Conservation (phyloP, 805 yeast species). For the Scheffersomyces ergatensis region DNA sequence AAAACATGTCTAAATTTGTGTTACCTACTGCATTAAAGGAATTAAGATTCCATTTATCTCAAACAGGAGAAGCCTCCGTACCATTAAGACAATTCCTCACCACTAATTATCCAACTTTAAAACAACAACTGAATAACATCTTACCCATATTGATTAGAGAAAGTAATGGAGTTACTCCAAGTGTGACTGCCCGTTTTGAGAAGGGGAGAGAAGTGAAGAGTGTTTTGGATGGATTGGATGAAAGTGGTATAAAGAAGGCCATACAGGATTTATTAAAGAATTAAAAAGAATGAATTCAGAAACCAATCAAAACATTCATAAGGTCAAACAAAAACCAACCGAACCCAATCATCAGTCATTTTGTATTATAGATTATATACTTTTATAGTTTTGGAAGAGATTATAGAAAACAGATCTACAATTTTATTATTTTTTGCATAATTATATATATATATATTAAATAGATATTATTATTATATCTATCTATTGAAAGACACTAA, state of each 20-base stretch:
- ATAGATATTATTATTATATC: neutral
- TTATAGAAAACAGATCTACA: too few relatives aligned
- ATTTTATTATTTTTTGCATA: too few relatives aligned
- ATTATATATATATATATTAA: neutral
- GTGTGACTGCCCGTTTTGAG: slow-evolving; percentile 70
- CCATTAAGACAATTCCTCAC: slow-evolving; percentile 65
- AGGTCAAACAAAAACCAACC: too few relatives aligned
- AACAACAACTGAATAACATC: slow-evolving; percentile 53
- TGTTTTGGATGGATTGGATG: slow-evolving; percentile 47
- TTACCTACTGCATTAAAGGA: slow-evolving; percentile 65
- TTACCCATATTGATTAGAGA: slow-evolving; percentile 80
- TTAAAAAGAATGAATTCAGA: slow-evolving; percentile 13
- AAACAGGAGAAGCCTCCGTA: slow-evolving; percentile 68
- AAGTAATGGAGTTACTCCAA: slow-evolving; percentile 68
- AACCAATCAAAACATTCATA: too few relatives aligned
- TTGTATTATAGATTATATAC: too few relatives aligned
- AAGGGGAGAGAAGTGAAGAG: slow-evolving; percentile 51
- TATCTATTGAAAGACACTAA: neutral
- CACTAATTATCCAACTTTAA: slow-evolving; percentile 62
- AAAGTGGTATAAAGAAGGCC: slow-evolving; percentile 41
- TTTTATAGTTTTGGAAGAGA: too few relatives aligned
- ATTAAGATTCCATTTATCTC: slow-evolving; percentile 78
- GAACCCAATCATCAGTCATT: too few relatives aligned
- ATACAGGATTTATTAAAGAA: slow-evolving; percentile 39
- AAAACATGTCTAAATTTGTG: slow-evolving; percentile 38